Base-by-base conservation (phyloP, 345 rosid genomes). In the Gossypioides kirkii region DNA sequence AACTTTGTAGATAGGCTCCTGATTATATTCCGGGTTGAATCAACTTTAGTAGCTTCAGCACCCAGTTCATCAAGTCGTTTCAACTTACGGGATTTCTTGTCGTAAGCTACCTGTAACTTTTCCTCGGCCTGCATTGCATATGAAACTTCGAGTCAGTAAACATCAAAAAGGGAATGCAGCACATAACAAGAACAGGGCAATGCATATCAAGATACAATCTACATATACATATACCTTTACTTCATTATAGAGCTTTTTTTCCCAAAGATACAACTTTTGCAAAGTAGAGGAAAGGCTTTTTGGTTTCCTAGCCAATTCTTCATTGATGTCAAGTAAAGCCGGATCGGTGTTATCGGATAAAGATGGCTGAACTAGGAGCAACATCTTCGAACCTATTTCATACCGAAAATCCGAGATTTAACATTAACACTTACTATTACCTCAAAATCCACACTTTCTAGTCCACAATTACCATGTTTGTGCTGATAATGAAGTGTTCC, bases 401-500 rank as follows among this genome's bases (percentile, higher is more conserved):
- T 5, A 55, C 10, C 60, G 4, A 22, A 55, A 55, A 55, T 18
- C 60, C 60, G 5, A 55, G 26, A 55, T 55, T 55, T 55, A 55
- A 14, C 59, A 54, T 20, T 20, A 54, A 32, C 38, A 5, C 38
- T 32, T 23, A 49, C 18, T 49, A 49, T 54, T 54, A 54, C 58
- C 20, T 9, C 6, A 52, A 16, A 52, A 17, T 52, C 17, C 22
- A 17, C 60, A 20, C 6, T 55, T 55, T 20, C 23, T 13, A 55
- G 22, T 55, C 9, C 13, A 54, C 6, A 22, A 3, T 10, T 55
- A 55, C 60, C 60, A 22, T 20, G 26, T 55, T 55, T 55, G 60
- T 25, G 60, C 60, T 55, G 60, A 55, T 55, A 55, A 18, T 20
- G 60, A 55, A 55, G 60, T 20, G 60, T 55, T 55, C 60, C 60